Base-by-base conservation (phyloP, 306 rosid genomes). In the Quercus variabilis region DNA sequence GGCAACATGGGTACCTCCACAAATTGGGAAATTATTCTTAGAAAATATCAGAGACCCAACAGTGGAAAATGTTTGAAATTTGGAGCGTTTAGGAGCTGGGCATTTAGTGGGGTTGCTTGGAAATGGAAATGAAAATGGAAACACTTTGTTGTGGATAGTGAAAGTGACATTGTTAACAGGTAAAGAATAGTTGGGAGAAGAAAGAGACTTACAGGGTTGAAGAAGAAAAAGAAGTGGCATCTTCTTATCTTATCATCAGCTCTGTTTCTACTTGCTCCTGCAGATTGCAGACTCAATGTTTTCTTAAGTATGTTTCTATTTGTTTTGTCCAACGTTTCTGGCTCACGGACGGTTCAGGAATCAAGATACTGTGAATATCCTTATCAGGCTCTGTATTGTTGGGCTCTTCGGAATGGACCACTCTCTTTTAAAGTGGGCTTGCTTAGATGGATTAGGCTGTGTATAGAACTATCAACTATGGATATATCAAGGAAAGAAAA, bases 211-310 rank as follows among this genome's bases (percentile, higher is more conserved):
- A 81, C 87, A 86, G 56, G 92, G 88, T 65, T 80, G 88, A 73
- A 81, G 82, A 72, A 75, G 88, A 73, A 81, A 81, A 69, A 75
- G 70, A 76, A 89, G 68, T 35, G 79, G 83, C 97, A 93, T 91
- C 83, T 83, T 86, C 76, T 72, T 77, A 80, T 81, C 83, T 67
- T 78, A 78, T 76, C 92, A 86, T 85, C 49, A 87, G 86, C 90
- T 87, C 69, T 78, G 88, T 80, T 63, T 78, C 46, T 38, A 38
- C 46, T 41, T 41, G 46, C 46, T 8, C 11, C 46, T 2, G 3
- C 12, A 41, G 46, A 41, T 41, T 41, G 46, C 46, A 8, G 12
- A 8, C 46, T 41, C 46, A 7, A 38, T 2, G 46, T 41, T 8
- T 41, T 41, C 12, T 41, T 41, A 8, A 38, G 46, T 2, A 38